These are phyloP conservation scores for Dryas integrifolia DNA, from an alignment of 331 rosid species.

Conservation along the genomic window DNA sequence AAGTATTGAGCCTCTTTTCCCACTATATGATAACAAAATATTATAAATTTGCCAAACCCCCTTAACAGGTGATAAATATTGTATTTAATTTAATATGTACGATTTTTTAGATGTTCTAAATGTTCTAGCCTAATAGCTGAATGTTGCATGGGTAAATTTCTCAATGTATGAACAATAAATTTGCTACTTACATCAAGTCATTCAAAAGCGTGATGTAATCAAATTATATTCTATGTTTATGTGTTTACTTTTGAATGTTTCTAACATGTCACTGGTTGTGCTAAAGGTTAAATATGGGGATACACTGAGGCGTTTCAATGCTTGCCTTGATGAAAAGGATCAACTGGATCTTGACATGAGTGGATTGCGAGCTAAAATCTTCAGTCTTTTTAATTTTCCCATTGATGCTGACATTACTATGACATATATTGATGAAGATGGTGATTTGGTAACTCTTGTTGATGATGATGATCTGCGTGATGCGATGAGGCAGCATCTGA, in stretches of 20 bases:
- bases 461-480: constrained; percentile 81
- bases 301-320: constrained; percentile 78
- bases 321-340: constrained; percentile 38
- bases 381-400: constrained; percentile 46
- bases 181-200: neutral
- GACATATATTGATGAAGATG: constrained; percentile 88
- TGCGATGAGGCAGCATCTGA: constrained; percentile 62
- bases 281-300: constrained; percentile 66
- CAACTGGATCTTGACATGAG: constrained; percentile 66
- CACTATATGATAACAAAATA: neutral
- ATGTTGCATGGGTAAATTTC: neutral
- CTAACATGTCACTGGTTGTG: constrained; percentile 14
- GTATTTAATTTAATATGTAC: neutral
- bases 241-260: neutral
- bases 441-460: constrained; percentile 72
- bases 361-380: constrained; percentile 54
- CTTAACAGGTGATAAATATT: neutral
- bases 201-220: neutral
- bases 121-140: neutral
- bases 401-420: constrained; percentile 48
- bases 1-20: neutral
- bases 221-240: neutral
- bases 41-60: neutral
- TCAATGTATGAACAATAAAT: neutral
- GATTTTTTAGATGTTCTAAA: neutral